Evolutionary conservation across 2,329 filamentous ascomycete species (phyloP), one percentile per base, ranked within the genome.

Genomic region (Alternaria gaisen): DNA sequence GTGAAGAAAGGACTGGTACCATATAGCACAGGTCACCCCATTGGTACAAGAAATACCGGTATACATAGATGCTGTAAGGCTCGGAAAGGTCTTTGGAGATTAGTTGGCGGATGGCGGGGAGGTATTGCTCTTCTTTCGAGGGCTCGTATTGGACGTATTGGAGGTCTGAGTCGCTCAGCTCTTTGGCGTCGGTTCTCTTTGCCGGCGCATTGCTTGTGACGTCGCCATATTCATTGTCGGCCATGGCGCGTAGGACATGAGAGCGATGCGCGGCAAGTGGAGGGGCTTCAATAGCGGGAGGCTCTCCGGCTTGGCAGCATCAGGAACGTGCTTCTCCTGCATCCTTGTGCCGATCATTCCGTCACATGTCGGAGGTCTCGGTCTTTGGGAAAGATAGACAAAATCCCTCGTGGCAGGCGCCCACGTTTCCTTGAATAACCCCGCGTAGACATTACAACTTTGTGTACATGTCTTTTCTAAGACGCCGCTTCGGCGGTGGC

Each of bases 21-120:
- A 98, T 92, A 80, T 93, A 98, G 80, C 95, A 99, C n/a, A 99
- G 83, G 75, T 98, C 91, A 5, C 92, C 91, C 95, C 95, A 99
- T 86, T 98, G 93, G 76, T 96, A 97, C 18, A 99, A 83, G 73
- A 99, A 99, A 79, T 99, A 99, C 32, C 95, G 89, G 80, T 98
- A 99, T 60, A 99, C 95, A 82, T 99, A 99, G 77, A 99, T 98
- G 81, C 94, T 98, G 79, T 99, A 99, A 1, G 95, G 95, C 79
- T 99, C 95, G 70, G 94, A 98, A 51, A 99, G 86, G 77, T 98
- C 95, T 73, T 94, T 97, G 44, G 94, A 95, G 73, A 99, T 99
- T 75, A 99, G 83, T 58, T 94, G 90, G 56, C 94, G 90, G 79
- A 99, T 97, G 42, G 93, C 89, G 36, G 93, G 89, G 42, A 99